These are phyloP conservation scores for peach (Prunus persica) DNA, from an alignment of 306 rosid species.

Conservation along the genomic window DNA sequence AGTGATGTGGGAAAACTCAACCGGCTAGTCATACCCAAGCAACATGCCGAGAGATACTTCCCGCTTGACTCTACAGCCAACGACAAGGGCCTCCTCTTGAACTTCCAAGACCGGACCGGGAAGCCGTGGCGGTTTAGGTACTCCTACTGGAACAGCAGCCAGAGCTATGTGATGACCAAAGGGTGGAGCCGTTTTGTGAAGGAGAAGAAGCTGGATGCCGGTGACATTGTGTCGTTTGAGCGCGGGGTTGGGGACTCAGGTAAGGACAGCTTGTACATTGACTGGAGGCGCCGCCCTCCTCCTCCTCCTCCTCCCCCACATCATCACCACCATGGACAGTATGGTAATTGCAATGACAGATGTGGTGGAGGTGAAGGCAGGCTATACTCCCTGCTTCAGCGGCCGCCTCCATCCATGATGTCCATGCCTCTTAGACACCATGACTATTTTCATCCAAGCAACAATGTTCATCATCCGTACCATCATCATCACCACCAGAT, in stretches of 20 bases:
- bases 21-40: conserved; percentile 82
- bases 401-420: background rate
- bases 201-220: conserved; percentile 82
- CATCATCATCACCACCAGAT: conserved; percentile 4
- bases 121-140: conserved; percentile 83
- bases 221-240: conserved; percentile 75
- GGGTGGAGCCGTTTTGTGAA: conserved; percentile 95
- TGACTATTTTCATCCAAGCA: conserved; percentile 35
- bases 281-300: conserved; percentile 58
- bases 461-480: conserved; percentile 28
- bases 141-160: conserved; percentile 93
- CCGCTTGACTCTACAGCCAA: conserved; percentile 58
- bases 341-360: conserved; percentile 24
- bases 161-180: conserved; percentile 91
- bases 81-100: conserved; percentile 63
- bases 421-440: conserved; percentile 18
- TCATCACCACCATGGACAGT: conserved; percentile 19
- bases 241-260: conserved; percentile 48
- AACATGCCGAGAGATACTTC: conserved; percentile 77
- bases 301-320: conserved; percentile 15
- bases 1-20: conserved; percentile 92
- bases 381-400: conserved; percentile 35
- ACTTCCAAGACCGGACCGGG: conserved; percentile 67
- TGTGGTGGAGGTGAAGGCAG: conserved; percentile 33
- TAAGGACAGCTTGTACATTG: conserved; percentile 51